Base-by-base conservation (phyloP, 495 filamentous ascomycete species). In the Amniculicola lignicola region DNA sequence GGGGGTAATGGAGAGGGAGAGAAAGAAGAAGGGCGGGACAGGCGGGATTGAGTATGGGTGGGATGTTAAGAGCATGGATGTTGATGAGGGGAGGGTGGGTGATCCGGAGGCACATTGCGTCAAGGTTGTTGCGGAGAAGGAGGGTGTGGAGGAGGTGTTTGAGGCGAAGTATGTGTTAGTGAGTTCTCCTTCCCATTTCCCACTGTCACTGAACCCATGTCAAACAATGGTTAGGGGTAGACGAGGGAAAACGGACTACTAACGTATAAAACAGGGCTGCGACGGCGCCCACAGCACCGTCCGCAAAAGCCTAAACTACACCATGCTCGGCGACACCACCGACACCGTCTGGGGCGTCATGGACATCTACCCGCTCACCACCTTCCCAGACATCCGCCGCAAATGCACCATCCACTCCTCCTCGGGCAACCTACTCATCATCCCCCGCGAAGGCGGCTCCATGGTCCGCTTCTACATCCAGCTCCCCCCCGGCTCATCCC, bases 261-360 rank as follows among this genome's bases (percentile, higher is more conserved):
- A n/a, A n/a, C n/a, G n/a, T n/a, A n/a, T n/a, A n/a, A n/a, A n/a
- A n/a, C 31, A 86, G 79, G 88, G 81, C 6, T 88, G 86, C 59
- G 89, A 94, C 70, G 89, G 89, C 11, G 87, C 89, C 25, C 85
- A 90, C 65, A 87, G 83, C 64, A 69, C 70, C 28, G 75, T 90
- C 19, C 79, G 89, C 33, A 79, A 76, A 57, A 77, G 79, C 0
- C 78, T 94, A 18, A 85, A 85, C 2, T 82, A 80, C 65, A 75
- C 76, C 33, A 85, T 94, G 82, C 59, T 85, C 2, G 89, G 88
- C 15, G 87, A 94, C 64, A 83, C 76, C 61, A 84, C 75, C 27
- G 86, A 92, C 67, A 75, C 83, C 25, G 78, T 87, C 40, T 89
- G 84, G 84, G 89, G 90, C 54, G 89, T 94, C 12, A 86, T 93